Conservation (phyloP, 306 rosid species). For the Vachellia collinsii region DNA sequence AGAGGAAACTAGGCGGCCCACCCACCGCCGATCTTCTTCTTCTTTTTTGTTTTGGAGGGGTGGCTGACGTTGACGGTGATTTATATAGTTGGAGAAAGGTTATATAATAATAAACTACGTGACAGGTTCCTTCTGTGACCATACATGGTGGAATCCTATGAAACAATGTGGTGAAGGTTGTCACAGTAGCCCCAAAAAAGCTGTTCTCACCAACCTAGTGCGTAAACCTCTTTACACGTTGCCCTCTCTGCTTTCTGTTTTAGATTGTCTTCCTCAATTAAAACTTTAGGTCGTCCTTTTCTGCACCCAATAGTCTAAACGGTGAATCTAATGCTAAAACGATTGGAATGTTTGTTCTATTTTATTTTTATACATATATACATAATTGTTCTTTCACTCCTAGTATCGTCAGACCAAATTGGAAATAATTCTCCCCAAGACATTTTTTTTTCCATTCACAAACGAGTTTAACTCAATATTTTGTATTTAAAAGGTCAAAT, state of each 20-base stretch:
- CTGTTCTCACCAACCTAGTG: neutral
- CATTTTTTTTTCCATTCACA: too few species aligned
- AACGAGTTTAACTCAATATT: too few species aligned
- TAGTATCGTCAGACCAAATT: neutral
- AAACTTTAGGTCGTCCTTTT: neutral
- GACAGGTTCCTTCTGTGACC: neutral
- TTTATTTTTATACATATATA: neutral
- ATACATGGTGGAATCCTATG: slow-evolving; percentile 46
- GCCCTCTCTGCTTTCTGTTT: neutral
- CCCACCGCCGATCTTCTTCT: slow-evolving; percentile 5
- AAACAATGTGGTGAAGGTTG: slow-evolving; percentile 23
- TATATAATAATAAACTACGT: neutral
- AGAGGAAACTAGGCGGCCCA: neutral
- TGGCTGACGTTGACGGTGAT: neutral
- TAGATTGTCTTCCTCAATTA: neutral
- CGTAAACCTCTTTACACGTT: neutral
- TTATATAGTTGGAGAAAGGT: neutral
- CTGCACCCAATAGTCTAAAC: neutral
- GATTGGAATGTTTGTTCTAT: neutral
- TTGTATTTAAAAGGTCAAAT: too few species aligned
- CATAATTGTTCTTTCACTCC: neutral
- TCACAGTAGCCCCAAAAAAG: slow-evolving; percentile 23
- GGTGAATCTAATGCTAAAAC: neutral
- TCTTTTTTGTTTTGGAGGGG: neutral
- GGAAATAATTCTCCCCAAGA: too few species aligned